phyloP scores from a whole-genome alignment of 345 rosid species.

The Populus nigra region DNA sequence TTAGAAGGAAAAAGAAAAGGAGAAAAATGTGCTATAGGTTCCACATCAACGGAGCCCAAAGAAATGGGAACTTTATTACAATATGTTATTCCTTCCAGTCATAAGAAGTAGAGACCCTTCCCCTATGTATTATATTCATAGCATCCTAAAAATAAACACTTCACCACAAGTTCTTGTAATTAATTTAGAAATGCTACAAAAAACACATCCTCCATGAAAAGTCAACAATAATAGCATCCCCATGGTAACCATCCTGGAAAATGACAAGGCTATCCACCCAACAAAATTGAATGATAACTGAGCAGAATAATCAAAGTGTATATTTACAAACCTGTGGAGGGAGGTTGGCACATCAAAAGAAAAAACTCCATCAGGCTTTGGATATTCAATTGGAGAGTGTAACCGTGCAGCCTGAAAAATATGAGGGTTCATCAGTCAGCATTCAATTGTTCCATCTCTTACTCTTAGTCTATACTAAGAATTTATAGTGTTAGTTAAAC shows the following conservation, averaged over 20 bases:
- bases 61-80: too few species aligned
- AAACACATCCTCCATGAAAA: neutral
- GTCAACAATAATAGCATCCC: neutral
- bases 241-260: neutral
- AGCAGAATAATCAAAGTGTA: neutral
- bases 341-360: slow-evolving; percentile 91
- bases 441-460: neutral
- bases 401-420: slow-evolving; percentile 57
- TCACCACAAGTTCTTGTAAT: neutral
- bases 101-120: too few species aligned
- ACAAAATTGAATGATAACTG: neutral
- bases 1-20: neutral
- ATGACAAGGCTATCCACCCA: neutral
- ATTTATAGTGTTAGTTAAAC: neutral
- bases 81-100: too few species aligned
- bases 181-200: neutral
- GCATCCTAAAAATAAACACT: neutral
- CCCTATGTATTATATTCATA: neutral
- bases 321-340: slow-evolving; percentile 65
- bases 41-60: neutral
- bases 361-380: slow-evolving; percentile 80
- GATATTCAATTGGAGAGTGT: slow-evolving; percentile 66
- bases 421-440: neutral
- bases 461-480: neutral
- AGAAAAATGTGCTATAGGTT: neutral